phyloP scores from a whole-genome alignment of 2,329 filamentous ascomycete species.

The Botryotinia calthae region DNA sequence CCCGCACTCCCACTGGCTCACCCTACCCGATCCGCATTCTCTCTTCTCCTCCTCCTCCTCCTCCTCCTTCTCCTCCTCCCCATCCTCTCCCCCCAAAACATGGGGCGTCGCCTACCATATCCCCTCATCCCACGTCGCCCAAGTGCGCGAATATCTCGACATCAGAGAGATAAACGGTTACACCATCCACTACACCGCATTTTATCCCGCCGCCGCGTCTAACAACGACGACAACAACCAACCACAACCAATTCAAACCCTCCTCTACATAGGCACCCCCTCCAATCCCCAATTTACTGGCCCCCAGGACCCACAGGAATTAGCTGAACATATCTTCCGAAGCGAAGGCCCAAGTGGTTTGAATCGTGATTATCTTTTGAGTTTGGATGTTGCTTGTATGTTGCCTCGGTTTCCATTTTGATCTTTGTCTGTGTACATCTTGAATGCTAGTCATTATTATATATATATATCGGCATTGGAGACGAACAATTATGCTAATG shows the following conservation, averaged over 20 bases:
- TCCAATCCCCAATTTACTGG: slow-evolving; percentile 90
- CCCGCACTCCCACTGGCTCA: slow-evolving; percentile 77
- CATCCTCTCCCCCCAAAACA: slow-evolving; percentile 61
- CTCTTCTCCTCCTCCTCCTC: not conserved
- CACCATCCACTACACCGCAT: slow-evolving; percentile 85
- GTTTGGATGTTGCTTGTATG: slow-evolving; percentile 64
- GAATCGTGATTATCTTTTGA: slow-evolving; percentile 85
- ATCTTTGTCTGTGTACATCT: not conserved
- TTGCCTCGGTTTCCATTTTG: not conserved
- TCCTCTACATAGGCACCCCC: slow-evolving; percentile 94
- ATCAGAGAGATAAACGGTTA: slow-evolving; percentile 98
- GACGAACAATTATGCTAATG: not conserved
- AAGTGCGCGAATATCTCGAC: slow-evolving; percentile 87
- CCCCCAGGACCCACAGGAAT: slow-evolving; percentile 70
- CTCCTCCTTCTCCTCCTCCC: slow-evolving; percentile 40
- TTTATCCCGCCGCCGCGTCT: slow-evolving; percentile 56
- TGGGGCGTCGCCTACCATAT: slow-evolving; percentile 96
- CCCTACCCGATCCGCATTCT: slow-evolving; percentile 56
- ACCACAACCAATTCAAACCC: slow-evolving; percentile 45
- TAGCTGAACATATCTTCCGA: slow-evolving; percentile 77
- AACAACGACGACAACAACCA: slow-evolving; percentile 26
- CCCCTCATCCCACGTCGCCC: slow-evolving; percentile 64
- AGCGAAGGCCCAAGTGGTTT: slow-evolving; percentile 81
- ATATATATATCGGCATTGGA: not conserved
- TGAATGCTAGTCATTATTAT: not conserved